phyloP scores from a whole-genome alignment of 345 rosid genomes.

The Draba incana region DNA sequence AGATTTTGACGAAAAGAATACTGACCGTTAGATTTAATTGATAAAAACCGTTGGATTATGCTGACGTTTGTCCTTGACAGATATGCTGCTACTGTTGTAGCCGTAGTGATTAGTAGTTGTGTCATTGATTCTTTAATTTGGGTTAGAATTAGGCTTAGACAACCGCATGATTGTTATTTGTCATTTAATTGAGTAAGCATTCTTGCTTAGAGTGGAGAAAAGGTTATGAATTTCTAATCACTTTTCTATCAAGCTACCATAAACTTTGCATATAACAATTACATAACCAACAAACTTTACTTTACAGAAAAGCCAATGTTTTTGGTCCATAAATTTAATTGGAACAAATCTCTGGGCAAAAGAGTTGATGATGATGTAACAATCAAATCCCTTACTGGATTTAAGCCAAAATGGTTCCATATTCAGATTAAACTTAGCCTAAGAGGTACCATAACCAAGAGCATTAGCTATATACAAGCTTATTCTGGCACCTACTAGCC shows the following conservation, averaged over 20 bases:
- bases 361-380: background rate
- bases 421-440: constrained; percentile 8
- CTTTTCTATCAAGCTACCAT: constrained; percentile 7
- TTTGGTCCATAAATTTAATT: background rate
- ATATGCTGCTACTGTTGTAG: too few species aligned
- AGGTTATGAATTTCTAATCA: too few species aligned
- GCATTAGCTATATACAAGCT: background rate
- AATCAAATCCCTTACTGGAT: background rate
- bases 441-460: background rate
- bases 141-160: too few species aligned
- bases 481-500: background rate
- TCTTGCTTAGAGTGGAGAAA: too few species aligned
- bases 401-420: background rate
- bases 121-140: too few species aligned
- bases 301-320: background rate
- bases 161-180: too few species aligned
- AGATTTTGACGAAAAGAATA: background rate
- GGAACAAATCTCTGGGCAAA: background rate
- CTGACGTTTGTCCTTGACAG: too few species aligned
- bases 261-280: background rate
- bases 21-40: background rate
- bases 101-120: too few species aligned
- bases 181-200: too few species aligned
- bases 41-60: background rate
- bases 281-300: background rate